Evolutionary conservation across 2,329 filamentous ascomycete species (phyloP).

Genomic region (Fusarium miscanthi): DNA sequence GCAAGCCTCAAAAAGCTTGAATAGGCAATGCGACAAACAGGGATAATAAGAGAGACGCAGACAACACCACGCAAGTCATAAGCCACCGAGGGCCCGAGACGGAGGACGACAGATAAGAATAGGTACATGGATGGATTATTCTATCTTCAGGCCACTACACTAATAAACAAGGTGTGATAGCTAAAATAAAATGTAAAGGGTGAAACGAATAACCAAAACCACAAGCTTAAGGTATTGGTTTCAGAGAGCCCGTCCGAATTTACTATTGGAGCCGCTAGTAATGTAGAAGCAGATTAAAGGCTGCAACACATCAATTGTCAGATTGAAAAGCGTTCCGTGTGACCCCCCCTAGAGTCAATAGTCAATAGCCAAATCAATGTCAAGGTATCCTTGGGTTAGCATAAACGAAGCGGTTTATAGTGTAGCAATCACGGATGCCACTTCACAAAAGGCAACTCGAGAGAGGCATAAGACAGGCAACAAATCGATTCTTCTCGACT

Average conservation of each 20-base stretch:
- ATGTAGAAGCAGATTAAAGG: slow-evolving; percentile 63
- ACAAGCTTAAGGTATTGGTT: slow-evolving; percentile 56
- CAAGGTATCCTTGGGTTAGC: slow-evolving; percentile 4
- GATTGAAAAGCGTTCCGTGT: slow-evolving; percentile 49
- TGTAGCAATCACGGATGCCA: slow-evolving; percentile 32
- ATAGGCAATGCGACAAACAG: not conserved
- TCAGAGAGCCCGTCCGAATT: slow-evolving; percentile 69
- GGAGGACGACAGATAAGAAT: not conserved
- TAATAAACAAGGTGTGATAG: not conserved
- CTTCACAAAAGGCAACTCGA: slow-evolving; percentile 33
- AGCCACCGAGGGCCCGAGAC: not conserved
- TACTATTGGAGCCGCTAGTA: slow-evolving; percentile 67
- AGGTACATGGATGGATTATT: not conserved
- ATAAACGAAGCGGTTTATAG: not conserved
- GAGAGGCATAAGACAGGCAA: slow-evolving; percentile 35
- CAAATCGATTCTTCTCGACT: slow-evolving; percentile 47
- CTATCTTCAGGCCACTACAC: not conserved
- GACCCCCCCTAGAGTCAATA: not conserved
- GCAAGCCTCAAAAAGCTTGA: slow-evolving; percentile 15
- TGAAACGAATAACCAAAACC: slow-evolving; percentile 72
- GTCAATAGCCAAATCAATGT: not conserved
- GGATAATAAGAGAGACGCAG: not conserved
- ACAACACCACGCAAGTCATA: not conserved
- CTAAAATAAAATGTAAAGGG: slow-evolving; percentile 63
- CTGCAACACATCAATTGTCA: slow-evolving; percentile 67